These are phyloP conservation scores for Lipomyces orientalis DNA, from an alignment of 805 yeast genomes.

Conservation along the genomic window DNA sequence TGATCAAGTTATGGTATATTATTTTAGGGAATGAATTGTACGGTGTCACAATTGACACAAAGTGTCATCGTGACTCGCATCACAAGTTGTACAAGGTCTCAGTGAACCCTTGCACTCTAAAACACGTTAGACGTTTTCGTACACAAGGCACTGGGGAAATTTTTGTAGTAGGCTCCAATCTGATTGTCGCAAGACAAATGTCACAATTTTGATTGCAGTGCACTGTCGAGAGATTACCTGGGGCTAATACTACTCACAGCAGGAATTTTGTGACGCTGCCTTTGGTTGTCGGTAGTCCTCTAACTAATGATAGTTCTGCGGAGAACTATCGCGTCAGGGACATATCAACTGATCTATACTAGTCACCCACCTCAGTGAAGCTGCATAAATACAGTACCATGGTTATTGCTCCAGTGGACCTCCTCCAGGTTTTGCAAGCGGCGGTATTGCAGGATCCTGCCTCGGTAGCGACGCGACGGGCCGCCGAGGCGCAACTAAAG, in stretches of 20 bases:
- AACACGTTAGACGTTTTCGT: neutral
- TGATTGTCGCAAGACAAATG: neutral
- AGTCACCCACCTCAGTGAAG: neutral
- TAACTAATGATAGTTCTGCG: neutral
- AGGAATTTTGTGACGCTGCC: neutral
- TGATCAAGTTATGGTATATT: too few relatives aligned
- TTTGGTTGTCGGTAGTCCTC: neutral
- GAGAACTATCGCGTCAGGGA: neutral
- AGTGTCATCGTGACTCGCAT: too few relatives aligned
- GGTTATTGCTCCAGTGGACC: constrained; percentile 26
- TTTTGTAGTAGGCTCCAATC: neutral
- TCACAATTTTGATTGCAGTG: neutral
- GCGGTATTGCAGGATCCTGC: constrained; percentile 52
- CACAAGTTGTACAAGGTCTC: neutral
- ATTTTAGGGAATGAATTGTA: too few relatives aligned
- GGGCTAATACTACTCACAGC: neutral
- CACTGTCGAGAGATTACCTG: neutral
- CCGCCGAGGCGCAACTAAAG: constrained; percentile 73
- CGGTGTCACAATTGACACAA: too few relatives aligned
- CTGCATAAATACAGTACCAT: constrained; percentile 10
- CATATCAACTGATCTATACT: neutral
- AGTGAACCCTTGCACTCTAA: neutral
- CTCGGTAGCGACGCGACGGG: constrained; percentile 57
- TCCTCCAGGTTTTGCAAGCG: constrained; percentile 50
- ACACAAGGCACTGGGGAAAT: neutral